phyloP scores from a whole-genome alignment of 176 grass and related monocot species.

The Lolium rigidum region DNA sequence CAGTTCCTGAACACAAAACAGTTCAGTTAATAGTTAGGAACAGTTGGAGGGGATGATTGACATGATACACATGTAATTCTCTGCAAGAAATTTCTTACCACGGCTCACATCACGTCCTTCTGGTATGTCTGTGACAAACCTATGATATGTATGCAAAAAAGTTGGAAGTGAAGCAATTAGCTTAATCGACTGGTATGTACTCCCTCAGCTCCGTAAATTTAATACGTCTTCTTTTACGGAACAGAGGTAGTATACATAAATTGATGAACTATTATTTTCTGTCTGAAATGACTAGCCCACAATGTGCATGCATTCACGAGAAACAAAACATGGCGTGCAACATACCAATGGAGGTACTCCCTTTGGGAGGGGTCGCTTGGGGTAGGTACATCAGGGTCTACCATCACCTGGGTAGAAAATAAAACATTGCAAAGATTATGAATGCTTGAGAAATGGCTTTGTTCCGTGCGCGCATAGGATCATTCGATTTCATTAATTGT shows the following conservation, averaged over 20 bases:
- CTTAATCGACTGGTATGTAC: neutral
- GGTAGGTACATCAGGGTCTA: slow-evolving; percentile 86
- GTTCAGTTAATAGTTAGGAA: neutral
- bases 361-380: slow-evolving; percentile 72
- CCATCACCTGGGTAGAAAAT: slow-evolving; percentile 62
- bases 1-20: slow-evolving; percentile 43
- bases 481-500: too few relatives aligned
- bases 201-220: neutral
- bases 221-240: too few relatives aligned
- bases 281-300: neutral
- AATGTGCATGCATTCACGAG: neutral
- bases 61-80: neutral
- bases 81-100: slow-evolving; percentile 43
- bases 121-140: slow-evolving; percentile 91
- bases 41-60: neutral
- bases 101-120: slow-evolving; percentile 57
- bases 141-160: neutral
- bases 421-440: neutral
- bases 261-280: neutral
- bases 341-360: slow-evolving; percentile 89
- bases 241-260: neutral
- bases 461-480: too few relatives aligned
- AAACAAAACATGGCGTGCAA: neutral
- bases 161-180: neutral
- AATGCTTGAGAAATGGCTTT: too few relatives aligned